These are phyloP conservation scores for Coelastrella sp. DNA, from an alignment of 139 green algal species.

Conservation along the genomic window DNA sequence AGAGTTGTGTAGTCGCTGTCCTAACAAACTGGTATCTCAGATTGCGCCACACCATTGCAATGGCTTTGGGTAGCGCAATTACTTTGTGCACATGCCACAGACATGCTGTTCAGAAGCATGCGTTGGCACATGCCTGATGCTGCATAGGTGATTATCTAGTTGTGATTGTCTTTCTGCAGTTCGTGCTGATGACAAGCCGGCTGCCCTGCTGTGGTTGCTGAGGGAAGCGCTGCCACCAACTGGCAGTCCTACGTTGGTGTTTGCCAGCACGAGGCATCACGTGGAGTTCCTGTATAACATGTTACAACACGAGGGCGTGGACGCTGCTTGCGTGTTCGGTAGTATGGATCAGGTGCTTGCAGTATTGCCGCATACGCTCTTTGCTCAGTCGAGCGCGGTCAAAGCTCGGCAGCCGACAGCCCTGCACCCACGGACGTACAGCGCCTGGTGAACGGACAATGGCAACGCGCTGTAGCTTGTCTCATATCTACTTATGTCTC, in stretches of 20 bases:
- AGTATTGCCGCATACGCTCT: neutral
- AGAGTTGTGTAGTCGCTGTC: too few species aligned
- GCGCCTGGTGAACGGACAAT: too few species aligned
- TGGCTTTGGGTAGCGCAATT: too few species aligned
- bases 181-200: conserved; percentile 91
- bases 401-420: neutral
- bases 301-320: conserved; percentile 79
- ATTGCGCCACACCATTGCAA: too few species aligned
- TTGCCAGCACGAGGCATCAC: conserved; percentile 93
- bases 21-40: too few species aligned
- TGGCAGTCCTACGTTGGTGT: conserved; percentile 89
- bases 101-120: too few species aligned
- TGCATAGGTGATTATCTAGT: neutral
- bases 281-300: conserved; percentile 93
- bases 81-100: too few species aligned
- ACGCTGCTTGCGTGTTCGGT: conserved; percentile 87
- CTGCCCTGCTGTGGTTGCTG: conserved; percentile 92
- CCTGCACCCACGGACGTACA: neutral
- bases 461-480: too few species aligned
- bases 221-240: conserved; percentile 76
- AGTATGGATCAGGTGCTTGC: conserved; percentile 91
- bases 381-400: too few species aligned
- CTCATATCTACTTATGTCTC: too few species aligned
- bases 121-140: too few species aligned
- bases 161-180: conserved; percentile 25